These are phyloP conservation scores for Linaria vulgaris DNA, from an alignment of 257 asterid genomes.

Conservation along the genomic window DNA sequence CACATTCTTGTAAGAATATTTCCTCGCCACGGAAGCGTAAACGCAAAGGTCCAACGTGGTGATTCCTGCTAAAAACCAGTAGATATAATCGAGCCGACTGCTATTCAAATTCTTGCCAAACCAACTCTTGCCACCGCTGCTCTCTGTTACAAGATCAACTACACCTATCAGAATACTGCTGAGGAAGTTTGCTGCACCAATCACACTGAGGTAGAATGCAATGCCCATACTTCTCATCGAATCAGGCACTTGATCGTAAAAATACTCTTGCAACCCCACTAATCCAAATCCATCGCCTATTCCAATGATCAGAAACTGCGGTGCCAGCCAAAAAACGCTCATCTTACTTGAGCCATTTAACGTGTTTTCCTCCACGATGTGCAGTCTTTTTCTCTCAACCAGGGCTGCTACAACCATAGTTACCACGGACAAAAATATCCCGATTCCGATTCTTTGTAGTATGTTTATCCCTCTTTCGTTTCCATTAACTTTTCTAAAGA, in stretches of 20 bases:
- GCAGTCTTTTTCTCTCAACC: constrained; percentile 57
- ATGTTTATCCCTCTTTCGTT: constrained; percentile 64
- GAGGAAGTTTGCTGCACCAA: constrained; percentile 63
- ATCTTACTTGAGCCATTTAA: constrained; percentile 42
- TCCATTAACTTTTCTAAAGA: constrained; percentile 49
- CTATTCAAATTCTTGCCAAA: constrained; percentile 45
- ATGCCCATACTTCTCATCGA: constrained; percentile 87
- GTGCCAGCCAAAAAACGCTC: constrained; percentile 93
- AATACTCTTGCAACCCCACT: constrained; percentile 86
- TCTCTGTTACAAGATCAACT: constrained; percentile 52
- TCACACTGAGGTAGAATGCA: constrained; percentile 72
- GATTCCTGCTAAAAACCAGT: constrained; percentile 50
- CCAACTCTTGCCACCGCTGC: constrained; percentile 50
- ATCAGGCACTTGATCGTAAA: constrained; percentile 84
- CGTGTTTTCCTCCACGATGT: constrained; percentile 30
- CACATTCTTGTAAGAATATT: constrained; percentile 68
- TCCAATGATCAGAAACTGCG: constrained; percentile 73
- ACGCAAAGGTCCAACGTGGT: constrained; percentile 41
- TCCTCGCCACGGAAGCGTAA: constrained; percentile 48
- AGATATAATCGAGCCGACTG: constrained; percentile 42
- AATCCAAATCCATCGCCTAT: constrained; percentile 69
- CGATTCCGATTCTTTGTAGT: constrained; percentile 75
- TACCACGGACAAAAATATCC: constrained; percentile 54
- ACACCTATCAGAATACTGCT: constrained; percentile 62
- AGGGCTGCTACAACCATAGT: constrained; percentile 67